phyloP scores from a whole-genome alignment of 2,329 filamentous ascomycete genomes.

The Botrytis fabae region DNA sequence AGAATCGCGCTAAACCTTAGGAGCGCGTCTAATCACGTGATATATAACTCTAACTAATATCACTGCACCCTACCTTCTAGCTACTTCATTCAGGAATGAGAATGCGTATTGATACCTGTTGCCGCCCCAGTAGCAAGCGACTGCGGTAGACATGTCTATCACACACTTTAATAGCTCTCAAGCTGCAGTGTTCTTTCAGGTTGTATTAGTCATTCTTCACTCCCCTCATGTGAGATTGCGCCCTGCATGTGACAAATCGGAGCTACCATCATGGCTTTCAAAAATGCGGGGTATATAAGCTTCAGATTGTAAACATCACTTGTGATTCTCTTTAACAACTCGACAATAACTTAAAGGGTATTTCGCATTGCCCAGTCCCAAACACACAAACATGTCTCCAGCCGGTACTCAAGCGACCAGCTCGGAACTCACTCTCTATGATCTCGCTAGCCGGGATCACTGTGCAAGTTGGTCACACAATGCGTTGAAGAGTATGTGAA shows the following conservation, averaged over 20 bases:
- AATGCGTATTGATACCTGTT: not conserved
- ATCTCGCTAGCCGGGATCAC: constrained; percentile 57
- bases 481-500: constrained; percentile 64
- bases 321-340: no score
- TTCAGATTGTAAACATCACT: not conserved
- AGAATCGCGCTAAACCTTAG: not conserved
- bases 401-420: not conserved
- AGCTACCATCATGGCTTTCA: not conserved
- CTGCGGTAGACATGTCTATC: not conserved
- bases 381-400: not conserved
- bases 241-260: not conserved
- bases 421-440: constrained; percentile 55
- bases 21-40: not conserved
- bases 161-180: not conserved
- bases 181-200: not conserved
- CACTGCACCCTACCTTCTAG: no score
- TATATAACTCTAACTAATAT: not conserved
- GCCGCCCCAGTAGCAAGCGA: no score
- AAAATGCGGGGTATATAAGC: constrained; percentile 7
- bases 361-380: not conserved
- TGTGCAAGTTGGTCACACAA: constrained; percentile 63
- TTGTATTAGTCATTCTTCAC: not conserved
- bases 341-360: not conserved
- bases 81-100: not conserved
- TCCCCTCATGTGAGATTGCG: not conserved